Percentiles rank a stretch among this genome's conserved stretches.
phyloP scores from a whole-genome alignment of 768 basidiomycete genomes.

The Agaricus sinodeliciosus region DNA sequence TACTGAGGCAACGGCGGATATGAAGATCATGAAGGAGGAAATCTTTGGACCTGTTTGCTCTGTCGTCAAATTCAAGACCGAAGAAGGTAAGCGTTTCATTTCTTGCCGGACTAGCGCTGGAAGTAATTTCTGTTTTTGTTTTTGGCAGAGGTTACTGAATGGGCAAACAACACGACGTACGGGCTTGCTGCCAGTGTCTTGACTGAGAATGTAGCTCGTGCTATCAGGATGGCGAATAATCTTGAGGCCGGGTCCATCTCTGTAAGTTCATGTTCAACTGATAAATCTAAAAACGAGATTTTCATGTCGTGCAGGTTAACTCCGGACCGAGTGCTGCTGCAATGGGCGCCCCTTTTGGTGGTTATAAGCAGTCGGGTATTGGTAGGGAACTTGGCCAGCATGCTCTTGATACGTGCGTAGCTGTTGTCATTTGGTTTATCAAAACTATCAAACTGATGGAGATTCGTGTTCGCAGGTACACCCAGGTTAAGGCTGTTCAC shows the following conservation, averaged over 20 bases:
- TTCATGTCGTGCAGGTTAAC: slow-evolving; percentile 29
- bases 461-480: slow-evolving; percentile 31
- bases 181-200: slow-evolving; percentile 79
- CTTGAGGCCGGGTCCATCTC: slow-evolving; percentile 65
- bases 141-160: slow-evolving; percentile 35
- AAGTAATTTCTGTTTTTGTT: neutral
- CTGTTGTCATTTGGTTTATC: neutral
- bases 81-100: slow-evolving; percentile 23
- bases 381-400: slow-evolving; percentile 67
- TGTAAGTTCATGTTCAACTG: slow-evolving; percentile 23
- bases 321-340: slow-evolving; percentile 24
- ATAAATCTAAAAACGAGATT: neutral
- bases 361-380: slow-evolving; percentile 69
- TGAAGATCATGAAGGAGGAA: slow-evolving; percentile 72
- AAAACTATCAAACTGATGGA: neutral
- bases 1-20: slow-evolving; percentile 55
- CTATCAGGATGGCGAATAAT: slow-evolving; percentile 54
- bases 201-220: slow-evolving; percentile 60
- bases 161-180: slow-evolving; percentile 74
- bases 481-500: slow-evolving; percentile 55
- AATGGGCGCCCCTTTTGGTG: slow-evolving; percentile 57
- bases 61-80: slow-evolving; percentile 68
- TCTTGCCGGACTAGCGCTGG: neutral
- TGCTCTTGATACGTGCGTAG: slow-evolving; percentile 43
- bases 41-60: slow-evolving; percentile 81